phyloP scores from a whole-genome alignment of 2,329 filamentous ascomycete species.

The Colletotrichum sp. region DNA sequence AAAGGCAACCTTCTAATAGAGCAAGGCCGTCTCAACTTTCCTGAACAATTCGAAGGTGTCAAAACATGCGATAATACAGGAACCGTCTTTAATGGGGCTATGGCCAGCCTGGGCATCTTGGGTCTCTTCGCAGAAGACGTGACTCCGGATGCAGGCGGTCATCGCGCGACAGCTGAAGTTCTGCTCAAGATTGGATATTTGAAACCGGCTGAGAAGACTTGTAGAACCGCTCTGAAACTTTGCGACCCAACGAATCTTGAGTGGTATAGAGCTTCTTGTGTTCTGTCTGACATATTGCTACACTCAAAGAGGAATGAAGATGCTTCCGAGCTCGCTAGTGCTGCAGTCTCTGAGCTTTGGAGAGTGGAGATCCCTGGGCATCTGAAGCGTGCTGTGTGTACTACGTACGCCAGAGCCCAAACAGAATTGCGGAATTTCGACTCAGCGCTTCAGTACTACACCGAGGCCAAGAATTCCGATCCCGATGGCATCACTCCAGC shows the following conservation, averaged over 20 bases:
- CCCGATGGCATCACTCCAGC: not conserved
- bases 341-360: not conserved
- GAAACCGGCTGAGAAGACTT: not conserved
- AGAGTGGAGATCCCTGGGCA: not conserved
- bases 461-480: not conserved
- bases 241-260: not conserved
- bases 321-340: not conserved
- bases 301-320: not conserved
- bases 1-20: not conserved
- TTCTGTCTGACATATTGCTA: not conserved
- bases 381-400: not conserved
- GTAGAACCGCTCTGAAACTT: not conserved
- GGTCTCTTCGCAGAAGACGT: not conserved
- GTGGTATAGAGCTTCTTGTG: not conserved
- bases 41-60: not conserved
- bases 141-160: not conserved
- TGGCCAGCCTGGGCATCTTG: not conserved
- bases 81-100: not conserved
- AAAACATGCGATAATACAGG: not conserved
- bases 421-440: not conserved
- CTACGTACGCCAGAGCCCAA: not conserved
- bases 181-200: not conserved
- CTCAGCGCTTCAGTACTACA: not conserved
- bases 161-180: not conserved
- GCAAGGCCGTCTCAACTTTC: not conserved